phyloP scores from a whole-genome alignment of 495 filamentous ascomycete genomes.

The Neurospora africana region DNA sequence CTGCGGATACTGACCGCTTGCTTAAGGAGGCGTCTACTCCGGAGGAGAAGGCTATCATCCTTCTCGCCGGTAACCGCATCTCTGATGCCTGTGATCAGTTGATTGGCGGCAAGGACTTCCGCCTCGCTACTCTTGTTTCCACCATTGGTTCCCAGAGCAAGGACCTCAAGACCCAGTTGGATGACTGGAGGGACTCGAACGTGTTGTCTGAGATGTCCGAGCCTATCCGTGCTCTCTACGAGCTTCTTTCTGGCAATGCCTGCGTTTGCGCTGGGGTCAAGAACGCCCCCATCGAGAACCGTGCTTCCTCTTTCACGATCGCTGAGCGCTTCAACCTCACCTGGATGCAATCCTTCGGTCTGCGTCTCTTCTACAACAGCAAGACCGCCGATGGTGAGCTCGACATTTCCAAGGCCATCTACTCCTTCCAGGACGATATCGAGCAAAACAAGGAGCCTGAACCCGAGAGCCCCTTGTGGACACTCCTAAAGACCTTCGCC shows the following conservation, averaged over 20 bases:
- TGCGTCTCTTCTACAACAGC: constrained; percentile 77
- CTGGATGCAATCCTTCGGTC: constrained; percentile 86
- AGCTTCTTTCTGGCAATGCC: constrained; percentile 77
- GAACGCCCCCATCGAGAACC: constrained; percentile 60
- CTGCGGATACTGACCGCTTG: constrained; percentile 40
- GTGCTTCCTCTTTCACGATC: constrained; percentile 63
- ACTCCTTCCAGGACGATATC: constrained; percentile 58
- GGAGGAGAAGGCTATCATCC: constrained; percentile 77
- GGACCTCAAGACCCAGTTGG: constrained; percentile 67
- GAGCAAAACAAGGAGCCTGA: constrained; percentile 48
- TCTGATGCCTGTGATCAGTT: constrained; percentile 72
- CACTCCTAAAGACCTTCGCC: constrained; percentile 69
- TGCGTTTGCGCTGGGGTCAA: constrained; percentile 68
- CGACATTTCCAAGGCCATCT: constrained; percentile 57
- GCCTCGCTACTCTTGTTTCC: constrained; percentile 72
- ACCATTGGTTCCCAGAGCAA: constrained; percentile 61
- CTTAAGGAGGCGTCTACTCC: constrained; percentile 39
- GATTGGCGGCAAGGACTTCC: constrained; percentile 59
- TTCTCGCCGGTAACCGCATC: constrained; percentile 66
- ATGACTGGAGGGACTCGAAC: constrained; percentile 70
- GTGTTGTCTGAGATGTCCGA: constrained; percentile 79
- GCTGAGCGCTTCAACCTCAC: constrained; percentile 72
- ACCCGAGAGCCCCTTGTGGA: constrained; percentile 74
- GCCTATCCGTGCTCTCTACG: constrained; percentile 76
- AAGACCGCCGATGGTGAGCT: constrained; percentile 37